Evolutionary conservation across 495 filamentous ascomycete species (phyloP), one percentile per base, ranked within the genome.

Genomic region (Penicillium malachiteum): DNA sequence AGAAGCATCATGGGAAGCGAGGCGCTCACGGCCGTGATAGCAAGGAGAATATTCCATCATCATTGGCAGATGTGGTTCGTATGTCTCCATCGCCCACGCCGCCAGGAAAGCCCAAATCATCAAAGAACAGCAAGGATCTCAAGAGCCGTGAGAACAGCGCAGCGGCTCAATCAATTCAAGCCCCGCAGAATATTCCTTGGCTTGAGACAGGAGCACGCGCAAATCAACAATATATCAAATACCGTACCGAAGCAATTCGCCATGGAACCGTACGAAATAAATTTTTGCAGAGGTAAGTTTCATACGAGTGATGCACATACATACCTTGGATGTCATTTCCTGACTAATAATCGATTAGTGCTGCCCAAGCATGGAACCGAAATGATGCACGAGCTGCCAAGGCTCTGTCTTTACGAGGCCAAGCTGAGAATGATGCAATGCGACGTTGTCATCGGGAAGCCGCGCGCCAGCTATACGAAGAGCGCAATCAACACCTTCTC

Each of bases 311-410:
- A 26, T 26, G 21, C 21, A 26, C 21, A 26, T 26, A 26, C 21
- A 26, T 26, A 26, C 21, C 21, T 1, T 26, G 21, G 21, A 26
- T 4, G 21, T 2, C 1, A 26, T 26, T 26, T 26, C 21, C 54
- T 69, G 52, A 63, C 66, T 60, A 32, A 64, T 12, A 42, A 52
- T 30, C 21, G 31, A 26, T 33, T 33, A 96, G 92, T 66, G 95
- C 95, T 49, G 93, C 94, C n/a, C 92, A 96, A 78, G 95, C 95
- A n/a, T 99, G 95, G 95, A 96, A 97, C 68, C 89, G 95, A 47
- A 97, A 95, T 65, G 95, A 99, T 69, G 92, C 95, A 18, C 86
- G 95, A 58, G 92, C 94, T 13, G 95, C 95, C 31, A 97, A 97
- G 73, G 94, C 94, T 38, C 78, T 97, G 47, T 94, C 89, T 56